Conservation (phyloP, 371 early-diverging fungal species). For the Syncephalis plumigaleata region DNA sequence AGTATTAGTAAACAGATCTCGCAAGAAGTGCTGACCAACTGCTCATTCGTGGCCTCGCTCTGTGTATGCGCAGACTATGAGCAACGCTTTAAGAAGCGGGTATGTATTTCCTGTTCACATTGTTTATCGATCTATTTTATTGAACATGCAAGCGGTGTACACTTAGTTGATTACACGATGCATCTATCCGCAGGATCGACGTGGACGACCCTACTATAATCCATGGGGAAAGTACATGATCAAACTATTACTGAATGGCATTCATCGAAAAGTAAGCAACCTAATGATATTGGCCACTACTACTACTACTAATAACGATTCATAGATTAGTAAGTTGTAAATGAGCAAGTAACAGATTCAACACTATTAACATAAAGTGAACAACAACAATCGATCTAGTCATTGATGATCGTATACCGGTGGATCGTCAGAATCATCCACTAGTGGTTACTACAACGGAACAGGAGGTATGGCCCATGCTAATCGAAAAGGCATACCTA, state of each 20-base stretch:
- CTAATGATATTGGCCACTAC: neutral
- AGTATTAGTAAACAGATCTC: slow-evolving; percentile 24
- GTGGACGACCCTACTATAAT: slow-evolving; percentile 62
- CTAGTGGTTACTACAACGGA: slow-evolving; percentile 58
- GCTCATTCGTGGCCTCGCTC: slow-evolving; percentile 84
- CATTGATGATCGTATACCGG: slow-evolving; percentile 77
- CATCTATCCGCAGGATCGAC: slow-evolving; percentile 65
- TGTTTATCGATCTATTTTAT: neutral
- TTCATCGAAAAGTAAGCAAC: slow-evolving; percentile 60
- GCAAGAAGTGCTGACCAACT: slow-evolving; percentile 82
- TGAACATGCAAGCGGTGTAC: neutral
- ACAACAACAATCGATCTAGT: too few relatives aligned
- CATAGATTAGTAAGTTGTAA: neutral
- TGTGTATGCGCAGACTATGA: slow-evolving; percentile 80
- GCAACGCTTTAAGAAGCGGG: slow-evolving; percentile 46
- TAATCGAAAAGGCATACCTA: slow-evolving; percentile 88
- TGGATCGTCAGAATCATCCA: slow-evolving; percentile 60
- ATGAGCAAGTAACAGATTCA: neutral
- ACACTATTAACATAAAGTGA: neutral
- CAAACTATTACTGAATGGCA: slow-evolving; percentile 72
- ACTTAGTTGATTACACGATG: slow-evolving; percentile 58
- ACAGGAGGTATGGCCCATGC: slow-evolving; percentile 70
- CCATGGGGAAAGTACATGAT: slow-evolving; percentile 75
- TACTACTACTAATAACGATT: neutral
- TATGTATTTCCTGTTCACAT: too few relatives aligned